Evolutionary conservation across 2,329 filamentous ascomycete genomes (phyloP).

Genomic region (Fonsecaea pugnacius): DNA sequence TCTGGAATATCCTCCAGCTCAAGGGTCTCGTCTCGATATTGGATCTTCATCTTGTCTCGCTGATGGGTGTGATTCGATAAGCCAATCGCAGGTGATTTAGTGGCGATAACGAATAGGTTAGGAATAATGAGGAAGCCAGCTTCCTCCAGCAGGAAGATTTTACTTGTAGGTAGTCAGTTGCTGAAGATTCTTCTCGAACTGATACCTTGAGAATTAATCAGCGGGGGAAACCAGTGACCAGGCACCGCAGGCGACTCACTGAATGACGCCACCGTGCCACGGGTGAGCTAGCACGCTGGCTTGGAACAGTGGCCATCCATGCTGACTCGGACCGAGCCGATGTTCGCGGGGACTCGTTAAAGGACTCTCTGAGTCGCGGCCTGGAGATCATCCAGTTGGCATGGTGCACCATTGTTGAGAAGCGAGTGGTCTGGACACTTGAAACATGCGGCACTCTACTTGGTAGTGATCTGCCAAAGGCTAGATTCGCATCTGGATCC

Average conservation of each 20-base stretch:
- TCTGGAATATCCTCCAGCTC: slow-evolving; percentile 53
- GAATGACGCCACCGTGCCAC: slow-evolving; percentile 11
- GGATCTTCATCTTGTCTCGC: slow-evolving; percentile 50
- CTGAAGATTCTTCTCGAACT: slow-evolving; percentile 12
- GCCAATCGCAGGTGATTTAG: neutral
- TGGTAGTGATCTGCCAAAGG: neutral
- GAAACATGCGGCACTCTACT: neutral
- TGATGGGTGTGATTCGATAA: neutral
- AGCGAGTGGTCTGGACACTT: neutral
- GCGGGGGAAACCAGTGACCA: slow-evolving; percentile 1
- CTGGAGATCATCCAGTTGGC: neutral
- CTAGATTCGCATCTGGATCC: neutral
- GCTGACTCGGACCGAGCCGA: slow-evolving; percentile 2
- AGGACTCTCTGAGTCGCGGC: neutral
- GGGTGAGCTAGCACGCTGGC: neutral
- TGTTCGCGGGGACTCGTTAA: neutral
- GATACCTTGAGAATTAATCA: slow-evolving; percentile 16
- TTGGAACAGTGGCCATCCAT: neutral
- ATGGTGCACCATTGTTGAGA: neutral
- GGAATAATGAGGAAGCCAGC: neutral
- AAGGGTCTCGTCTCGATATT: slow-evolving; percentile 60
- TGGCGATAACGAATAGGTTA: neutral
- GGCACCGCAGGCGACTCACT: slow-evolving; percentile 2
- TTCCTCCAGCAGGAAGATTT: neutral
- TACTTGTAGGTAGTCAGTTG: neutral